Evolutionary conservation across 2,329 filamentous ascomycete genomes (phyloP), one percentile per base, ranked within the genome.

Genomic region (Sphaceloma murrayae): DNA sequence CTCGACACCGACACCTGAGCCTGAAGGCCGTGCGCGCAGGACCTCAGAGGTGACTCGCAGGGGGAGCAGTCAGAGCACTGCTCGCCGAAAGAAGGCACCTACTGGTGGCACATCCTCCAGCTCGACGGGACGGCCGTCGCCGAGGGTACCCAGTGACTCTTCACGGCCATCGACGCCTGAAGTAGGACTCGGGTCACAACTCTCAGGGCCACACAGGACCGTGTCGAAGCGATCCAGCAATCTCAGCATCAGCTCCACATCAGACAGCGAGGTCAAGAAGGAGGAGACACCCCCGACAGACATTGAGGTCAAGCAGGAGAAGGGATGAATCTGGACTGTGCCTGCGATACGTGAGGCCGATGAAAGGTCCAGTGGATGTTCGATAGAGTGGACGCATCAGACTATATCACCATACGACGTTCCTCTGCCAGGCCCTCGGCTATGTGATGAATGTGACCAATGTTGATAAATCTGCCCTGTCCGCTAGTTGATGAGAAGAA

Each of bases 1-100:
- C 43, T 54, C 53, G 5, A 63, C 58, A 1, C 58, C 60, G 2
- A 54, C 50, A 10, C 45, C 54, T 5, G 58, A 62, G 17, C 26
- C 51, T 10, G 59, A 61, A 16, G 30, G 31, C 55, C 59, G 7
- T 48, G 54, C 24, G 5, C 36, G 26, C 55, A 55, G 34, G 48
- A 49, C 30, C 3, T 16, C 30, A 18, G 42, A 45, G n/a, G 13
- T 26, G 9, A 11, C 19, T 29, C 42, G 42, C 14, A 24, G 30
- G 13, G 29, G 31, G 16, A 48, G 46, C 14, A 46, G 46, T 44
- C 30, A 44, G 26, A 45, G 43, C 16, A 34, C 46, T 5, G 36
- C 36, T 6, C 39, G 48, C 1, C 33, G 36, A 6, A 47, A 49
- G 45, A 36, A 43, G 10, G 21, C 34, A 2, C 30, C 30, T 16